Percentiles rank a stretch among this genome's conserved stretches.
Conservation (phyloP, 164 flowering plant genomes). For the Vitis labrusca region DNA sequence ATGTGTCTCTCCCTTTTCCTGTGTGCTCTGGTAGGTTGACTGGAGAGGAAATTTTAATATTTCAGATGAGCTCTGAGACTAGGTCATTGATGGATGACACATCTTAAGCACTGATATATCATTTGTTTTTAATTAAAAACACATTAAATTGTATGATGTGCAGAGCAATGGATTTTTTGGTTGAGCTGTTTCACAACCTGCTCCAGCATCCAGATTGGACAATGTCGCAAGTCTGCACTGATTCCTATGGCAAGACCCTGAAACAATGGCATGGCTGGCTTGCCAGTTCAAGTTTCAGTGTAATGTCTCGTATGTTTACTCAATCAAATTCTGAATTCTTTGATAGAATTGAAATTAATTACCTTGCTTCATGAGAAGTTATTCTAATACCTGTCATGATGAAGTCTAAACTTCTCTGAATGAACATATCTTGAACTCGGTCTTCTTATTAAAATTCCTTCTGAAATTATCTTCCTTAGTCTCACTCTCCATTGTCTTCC, state of each 20-base stretch:
- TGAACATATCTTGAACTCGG: no score
- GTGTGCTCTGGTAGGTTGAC: not conserved
- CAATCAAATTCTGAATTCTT: not conserved
- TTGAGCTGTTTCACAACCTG: constrained; percentile 59
- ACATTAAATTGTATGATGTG: not conserved
- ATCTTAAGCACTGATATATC: not conserved
- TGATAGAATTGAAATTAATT: not conserved
- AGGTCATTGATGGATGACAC: no score
- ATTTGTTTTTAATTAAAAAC: not conserved
- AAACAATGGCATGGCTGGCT: constrained; percentile 95
- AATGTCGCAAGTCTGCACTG: constrained; percentile 74
- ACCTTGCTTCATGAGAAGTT: not conserved
- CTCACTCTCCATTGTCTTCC: no score
- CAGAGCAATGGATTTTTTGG: constrained; percentile 77
- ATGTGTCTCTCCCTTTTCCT: not conserved
- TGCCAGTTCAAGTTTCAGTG: constrained; percentile 67
- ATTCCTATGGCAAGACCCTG: constrained; percentile 78
- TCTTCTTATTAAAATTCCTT: no score
- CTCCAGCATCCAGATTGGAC: constrained; percentile 62
- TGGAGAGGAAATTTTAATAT: not conserved
- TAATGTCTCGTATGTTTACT: constrained; percentile 23
- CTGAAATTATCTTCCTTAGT: no score
- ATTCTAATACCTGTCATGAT: no score
- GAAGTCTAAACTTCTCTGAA: no score
- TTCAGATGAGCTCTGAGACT: no score